Percentiles rank a stretch among this genome's conserved stretches.
Evolutionary conservation across 2,329 filamentous ascomycete genomes (phyloP).

Genomic region (Botrytis squamosa): DNA sequence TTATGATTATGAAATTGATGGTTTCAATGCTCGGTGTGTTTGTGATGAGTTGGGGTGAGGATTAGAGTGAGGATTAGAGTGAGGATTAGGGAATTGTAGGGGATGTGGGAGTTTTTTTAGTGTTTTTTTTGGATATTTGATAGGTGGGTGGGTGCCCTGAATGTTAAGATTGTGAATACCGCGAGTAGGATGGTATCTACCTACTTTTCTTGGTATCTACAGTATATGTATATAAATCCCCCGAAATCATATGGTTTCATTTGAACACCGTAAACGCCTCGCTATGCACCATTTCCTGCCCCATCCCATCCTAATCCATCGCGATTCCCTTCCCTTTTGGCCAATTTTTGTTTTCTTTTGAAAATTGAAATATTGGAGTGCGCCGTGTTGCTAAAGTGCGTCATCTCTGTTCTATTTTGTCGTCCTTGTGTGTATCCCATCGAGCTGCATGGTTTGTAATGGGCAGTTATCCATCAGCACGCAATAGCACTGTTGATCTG

Average conservation of each 20-base stretch:
- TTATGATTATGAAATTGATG: neutral
- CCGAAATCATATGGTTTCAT: neutral
- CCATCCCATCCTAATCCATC: neutral
- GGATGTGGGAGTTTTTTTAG: neutral
- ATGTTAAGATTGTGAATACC: neutral
- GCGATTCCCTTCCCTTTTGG: neutral
- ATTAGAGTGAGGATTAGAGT: too few species aligned
- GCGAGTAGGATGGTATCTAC: neutral
- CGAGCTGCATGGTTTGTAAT: neutral
- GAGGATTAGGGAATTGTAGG: neutral
- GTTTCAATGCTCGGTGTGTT: neutral
- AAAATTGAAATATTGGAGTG: neutral
- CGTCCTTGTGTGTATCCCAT: neutral
- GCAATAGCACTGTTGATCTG: neutral
- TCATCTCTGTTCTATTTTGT: neutral
- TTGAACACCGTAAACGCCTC: neutral
- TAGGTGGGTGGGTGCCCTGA: too few species aligned
- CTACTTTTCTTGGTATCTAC: neutral
- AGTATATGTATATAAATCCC: neutral
- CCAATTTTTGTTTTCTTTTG: neutral
- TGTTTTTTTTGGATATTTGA: neutral
- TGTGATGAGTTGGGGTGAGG: neutral
- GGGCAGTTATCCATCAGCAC: neutral
- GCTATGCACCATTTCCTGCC: slow-evolving; percentile 8
- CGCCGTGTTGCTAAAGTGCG: too few species aligned